phyloP scores from a whole-genome alignment of 352 stramenopile genomes.

The Phytopythium aichiense region DNA sequence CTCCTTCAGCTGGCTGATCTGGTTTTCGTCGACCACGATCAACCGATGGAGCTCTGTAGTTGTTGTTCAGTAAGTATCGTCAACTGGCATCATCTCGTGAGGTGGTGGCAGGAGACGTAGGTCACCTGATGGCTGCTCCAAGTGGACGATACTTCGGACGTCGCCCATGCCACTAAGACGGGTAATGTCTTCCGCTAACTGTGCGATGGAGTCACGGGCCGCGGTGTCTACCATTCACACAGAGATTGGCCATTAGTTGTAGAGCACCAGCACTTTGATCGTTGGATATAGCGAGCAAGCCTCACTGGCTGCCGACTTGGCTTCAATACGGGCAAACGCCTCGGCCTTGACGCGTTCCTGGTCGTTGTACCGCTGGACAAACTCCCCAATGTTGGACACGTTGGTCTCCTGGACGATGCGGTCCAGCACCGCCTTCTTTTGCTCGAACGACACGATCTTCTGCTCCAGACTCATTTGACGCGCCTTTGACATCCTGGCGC shows the following conservation, averaged over 20 bases:
- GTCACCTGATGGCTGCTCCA: conserved; percentile 42
- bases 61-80: neutral
- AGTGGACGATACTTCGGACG: conserved; percentile 26
- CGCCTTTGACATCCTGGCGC: conserved; percentile 25
- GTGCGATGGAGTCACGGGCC: conserved; percentile 36
- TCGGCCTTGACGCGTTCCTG: conserved; percentile 50
- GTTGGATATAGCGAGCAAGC: neutral
- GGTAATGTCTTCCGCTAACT: conserved; percentile 55
- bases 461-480: conserved; percentile 58
- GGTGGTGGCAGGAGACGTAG: neutral
- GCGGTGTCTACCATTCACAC: conserved; percentile 24
- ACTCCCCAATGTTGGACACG: conserved; percentile 51
- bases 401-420: conserved; percentile 45
- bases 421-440: conserved; percentile 66
- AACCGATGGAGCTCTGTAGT: conserved; percentile 39
- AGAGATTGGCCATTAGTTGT: neutral
- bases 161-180: conserved; percentile 44
- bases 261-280: neutral
- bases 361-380: conserved; percentile 59
- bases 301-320: conserved; percentile 43
- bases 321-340: conserved; percentile 48
- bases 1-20: conserved; percentile 44
- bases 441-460: conserved; percentile 63
- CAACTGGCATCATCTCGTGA: neutral
- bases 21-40: conserved; percentile 41